A percentile compares a stretch with the other conserved stretches of the same genome.
Evolutionary conservation across 2,329 filamentous ascomycete species (phyloP).

Genomic region (Aspergillaceae sp.): DNA sequence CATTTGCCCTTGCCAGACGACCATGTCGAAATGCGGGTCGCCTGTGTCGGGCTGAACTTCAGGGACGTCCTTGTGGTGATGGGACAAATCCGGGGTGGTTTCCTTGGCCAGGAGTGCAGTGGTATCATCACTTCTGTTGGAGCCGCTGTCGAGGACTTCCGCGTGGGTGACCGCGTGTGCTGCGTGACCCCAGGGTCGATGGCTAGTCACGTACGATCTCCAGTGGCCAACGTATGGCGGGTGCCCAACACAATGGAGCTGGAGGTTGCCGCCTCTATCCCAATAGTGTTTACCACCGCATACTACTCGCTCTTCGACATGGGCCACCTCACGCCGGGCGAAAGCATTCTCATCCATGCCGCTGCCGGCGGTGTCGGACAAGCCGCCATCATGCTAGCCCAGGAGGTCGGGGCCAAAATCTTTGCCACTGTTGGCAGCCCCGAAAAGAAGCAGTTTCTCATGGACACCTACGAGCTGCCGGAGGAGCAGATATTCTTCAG

Average conservation of each 20-base stretch:
- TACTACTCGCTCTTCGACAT: conserved; percentile 15
- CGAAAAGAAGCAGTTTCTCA: conserved; percentile 17
- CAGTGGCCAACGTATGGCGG: conserved; percentile 13
- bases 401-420: conserved; percentile 15
- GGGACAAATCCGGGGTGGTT: conserved; percentile 23
- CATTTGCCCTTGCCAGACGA: conserved; percentile 9
- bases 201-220: conserved; percentile 21
- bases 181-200: conserved; percentile 23
- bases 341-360: conserved; percentile 19
- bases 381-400: conserved; percentile 18
- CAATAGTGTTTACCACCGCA: conserved; percentile 16
- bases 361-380: conserved; percentile 22
- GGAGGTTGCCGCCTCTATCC: conserved; percentile 12
- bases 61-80: conserved; percentile 29
- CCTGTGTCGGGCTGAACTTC: conserved; percentile 29
- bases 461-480: conserved; percentile 12
- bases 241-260: conserved; percentile 14
- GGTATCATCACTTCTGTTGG: conserved; percentile 27
- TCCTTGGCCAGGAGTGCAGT: conserved; percentile 28
- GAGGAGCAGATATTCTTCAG: conserved; percentile 20
- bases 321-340: conserved; percentile 11
- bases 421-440: conserved; percentile 18
- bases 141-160: conserved; percentile 18
- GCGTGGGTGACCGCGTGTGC: conserved; percentile 27
- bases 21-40: conserved; percentile 28